A percentile compares a stretch with the other conserved stretches of the same genome.
phyloP scores from a whole-genome alignment of 2,329 filamentous ascomycete genomes.

The Pezicula neosporulosa region DNA sequence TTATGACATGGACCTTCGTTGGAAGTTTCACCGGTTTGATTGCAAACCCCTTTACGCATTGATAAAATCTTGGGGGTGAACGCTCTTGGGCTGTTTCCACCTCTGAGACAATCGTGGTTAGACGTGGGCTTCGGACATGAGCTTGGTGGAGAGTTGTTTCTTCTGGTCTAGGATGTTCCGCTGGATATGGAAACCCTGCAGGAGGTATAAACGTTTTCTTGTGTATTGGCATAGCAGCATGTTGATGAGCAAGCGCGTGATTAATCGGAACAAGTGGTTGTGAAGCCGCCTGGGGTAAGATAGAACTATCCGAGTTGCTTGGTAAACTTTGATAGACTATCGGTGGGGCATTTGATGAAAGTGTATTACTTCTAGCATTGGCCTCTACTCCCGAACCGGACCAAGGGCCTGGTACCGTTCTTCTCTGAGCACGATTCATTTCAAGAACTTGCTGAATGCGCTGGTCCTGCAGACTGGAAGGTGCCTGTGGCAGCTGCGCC shows the following conservation, averaged over 20 bases:
- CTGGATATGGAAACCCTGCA: slow-evolving; percentile 26
- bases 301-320: neutral
- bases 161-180: slow-evolving; percentile 40
- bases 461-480: slow-evolving; percentile 2
- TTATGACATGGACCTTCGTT: slow-evolving; percentile 24
- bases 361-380: too few relatives aligned
- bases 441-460: slow-evolving; percentile 1
- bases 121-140: slow-evolving; percentile 49
- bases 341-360: too few relatives aligned
- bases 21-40: slow-evolving; percentile 37
- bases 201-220: slow-evolving; percentile 32
- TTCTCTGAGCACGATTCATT: neutral
- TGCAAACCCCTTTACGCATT: slow-evolving; percentile 50
- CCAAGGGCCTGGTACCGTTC: neutral
- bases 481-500: slow-evolving; percentile 4
- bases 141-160: slow-evolving; percentile 54
- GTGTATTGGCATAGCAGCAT: neutral
- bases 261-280: neutral
- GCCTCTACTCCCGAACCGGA: neutral
- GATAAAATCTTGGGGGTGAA: slow-evolving; percentile 39
- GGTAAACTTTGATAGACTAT: neutral
- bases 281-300: neutral
- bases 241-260: neutral
- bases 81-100: slow-evolving; percentile 21
- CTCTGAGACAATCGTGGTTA: slow-evolving; percentile 22